Evolutionary conservation across 371 early-diverging fungal genomes (phyloP).

Genomic region (Batrachochytrium dendrobatidis): DNA sequence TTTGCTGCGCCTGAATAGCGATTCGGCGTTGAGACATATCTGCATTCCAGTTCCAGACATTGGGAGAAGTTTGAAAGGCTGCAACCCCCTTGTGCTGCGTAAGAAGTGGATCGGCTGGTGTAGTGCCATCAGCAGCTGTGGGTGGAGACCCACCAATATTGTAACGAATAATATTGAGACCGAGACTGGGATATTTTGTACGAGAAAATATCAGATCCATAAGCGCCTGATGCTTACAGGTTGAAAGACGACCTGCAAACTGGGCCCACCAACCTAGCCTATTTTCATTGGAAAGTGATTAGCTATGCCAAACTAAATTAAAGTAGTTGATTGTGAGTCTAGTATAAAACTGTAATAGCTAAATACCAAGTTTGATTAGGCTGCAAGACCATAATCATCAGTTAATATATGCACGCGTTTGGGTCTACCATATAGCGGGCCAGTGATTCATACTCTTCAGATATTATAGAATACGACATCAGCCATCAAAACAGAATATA

Average conservation of each 20-base stretch:
- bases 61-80: not conserved
- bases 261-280: not conserved
- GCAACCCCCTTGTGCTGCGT: not conserved
- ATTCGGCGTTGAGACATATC: not conserved
- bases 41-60: not conserved
- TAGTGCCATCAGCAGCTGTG: not conserved
- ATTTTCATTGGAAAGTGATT: no score
- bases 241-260: not conserved
- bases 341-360: no score
- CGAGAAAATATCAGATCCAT: not conserved
- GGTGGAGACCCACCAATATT: not conserved
- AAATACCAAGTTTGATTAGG: no score
- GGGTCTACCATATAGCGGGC: no score
- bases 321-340: no score
- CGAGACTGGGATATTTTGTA: slow-evolving; percentile 1
- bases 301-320: no score
- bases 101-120: not conserved
- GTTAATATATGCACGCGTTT: no score
- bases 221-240: not conserved
- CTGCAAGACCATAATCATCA: no score
- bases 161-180: slow-evolving; percentile 1
- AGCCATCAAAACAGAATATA: no score
- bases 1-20: not conserved
- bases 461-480: no score
- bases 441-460: no score